Conservation (phyloP, 208 protist species). For the Leishmania tarentolae region DNA sequence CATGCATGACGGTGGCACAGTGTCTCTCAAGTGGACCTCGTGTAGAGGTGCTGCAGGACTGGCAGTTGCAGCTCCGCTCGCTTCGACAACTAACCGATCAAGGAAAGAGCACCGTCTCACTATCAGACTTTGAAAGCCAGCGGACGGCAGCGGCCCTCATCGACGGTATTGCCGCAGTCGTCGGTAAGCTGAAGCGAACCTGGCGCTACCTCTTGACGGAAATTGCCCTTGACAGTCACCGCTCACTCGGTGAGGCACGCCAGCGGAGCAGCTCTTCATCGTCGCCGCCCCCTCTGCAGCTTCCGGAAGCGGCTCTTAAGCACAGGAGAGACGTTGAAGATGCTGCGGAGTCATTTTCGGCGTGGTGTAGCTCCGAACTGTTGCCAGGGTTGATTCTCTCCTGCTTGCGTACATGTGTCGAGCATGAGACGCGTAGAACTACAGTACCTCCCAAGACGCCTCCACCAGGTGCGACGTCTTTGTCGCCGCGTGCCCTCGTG, state of each 20-base stretch:
- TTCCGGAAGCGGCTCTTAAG: not conserved
- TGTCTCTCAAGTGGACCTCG: slow-evolving; percentile 65
- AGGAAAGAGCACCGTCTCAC: not conserved
- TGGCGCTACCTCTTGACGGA: slow-evolving; percentile 54
- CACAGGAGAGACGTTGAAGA: slow-evolving; percentile 3
- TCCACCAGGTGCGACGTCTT: not conserved
- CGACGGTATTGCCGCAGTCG: slow-evolving; percentile 51
- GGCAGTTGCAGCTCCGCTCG: slow-evolving; percentile 33
- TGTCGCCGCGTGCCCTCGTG: not conserved
- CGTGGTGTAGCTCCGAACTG: slow-evolving; percentile 12
- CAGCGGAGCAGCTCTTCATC: not conserved
- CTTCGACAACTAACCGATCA: slow-evolving; percentile 15
- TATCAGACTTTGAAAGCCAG: not conserved
- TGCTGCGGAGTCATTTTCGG: slow-evolving; percentile 15
- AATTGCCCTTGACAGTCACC: slow-evolving; percentile 35
- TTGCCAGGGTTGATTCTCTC: slow-evolving; percentile 10
- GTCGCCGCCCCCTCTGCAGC: not conserved
- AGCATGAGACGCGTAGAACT: not conserved
- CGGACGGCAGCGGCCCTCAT: slow-evolving; percentile 19
- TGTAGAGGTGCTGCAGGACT: slow-evolving; percentile 57
- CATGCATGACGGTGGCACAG: slow-evolving; percentile 43
- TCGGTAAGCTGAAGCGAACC: slow-evolving; percentile 63
- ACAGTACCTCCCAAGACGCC: not conserved
- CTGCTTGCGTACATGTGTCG: slow-evolving; percentile 9
- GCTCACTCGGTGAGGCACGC: not conserved